phyloP scores from a whole-genome alignment of 2,329 filamentous ascomycete species.

The Tolypocladium pustulatum region DNA sequence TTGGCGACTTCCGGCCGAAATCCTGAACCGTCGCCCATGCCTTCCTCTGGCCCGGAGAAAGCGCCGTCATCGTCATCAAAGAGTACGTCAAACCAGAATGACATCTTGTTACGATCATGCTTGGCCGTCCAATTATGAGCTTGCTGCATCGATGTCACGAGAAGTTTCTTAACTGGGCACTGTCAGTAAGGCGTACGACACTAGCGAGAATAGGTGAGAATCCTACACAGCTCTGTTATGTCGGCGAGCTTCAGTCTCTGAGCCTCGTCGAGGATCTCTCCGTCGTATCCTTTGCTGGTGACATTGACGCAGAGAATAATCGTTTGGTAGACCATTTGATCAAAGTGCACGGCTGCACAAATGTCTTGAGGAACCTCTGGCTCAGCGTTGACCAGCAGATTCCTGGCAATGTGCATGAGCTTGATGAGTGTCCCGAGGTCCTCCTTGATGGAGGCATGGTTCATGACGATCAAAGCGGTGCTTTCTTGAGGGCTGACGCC shows the following conservation, averaged over 20 bases:
- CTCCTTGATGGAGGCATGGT: conserved; percentile 49
- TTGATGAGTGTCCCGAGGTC: conserved; percentile 55
- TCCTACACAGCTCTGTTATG: conserved; percentile 53
- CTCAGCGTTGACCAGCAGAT: conserved; percentile 53
- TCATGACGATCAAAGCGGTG: conserved; percentile 51
- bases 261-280: conserved; percentile 48
- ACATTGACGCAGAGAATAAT: conserved; percentile 57
- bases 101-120: conserved; percentile 60
- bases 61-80: conserved; percentile 48
- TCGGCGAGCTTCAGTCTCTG: conserved; percentile 49
- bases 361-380: conserved; percentile 57
- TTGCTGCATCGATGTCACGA: conserved; percentile 56
- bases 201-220: not conserved
- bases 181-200: not conserved
- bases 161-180: conserved; percentile 48
- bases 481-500: conserved; percentile 51
- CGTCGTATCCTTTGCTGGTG: conserved; percentile 56
- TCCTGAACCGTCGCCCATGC: conserved; percentile 38
- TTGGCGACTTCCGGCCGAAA: conserved; percentile 48
- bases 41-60: conserved; percentile 38
- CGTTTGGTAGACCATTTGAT: conserved; percentile 55
- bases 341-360: conserved; percentile 52
- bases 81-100: conserved; percentile 56
- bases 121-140: conserved; percentile 61
- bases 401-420: conserved; percentile 55